phyloP scores from a whole-genome alignment of 108 stramenopile genomes.

The Pseudonitzschia delicatissima region DNA sequence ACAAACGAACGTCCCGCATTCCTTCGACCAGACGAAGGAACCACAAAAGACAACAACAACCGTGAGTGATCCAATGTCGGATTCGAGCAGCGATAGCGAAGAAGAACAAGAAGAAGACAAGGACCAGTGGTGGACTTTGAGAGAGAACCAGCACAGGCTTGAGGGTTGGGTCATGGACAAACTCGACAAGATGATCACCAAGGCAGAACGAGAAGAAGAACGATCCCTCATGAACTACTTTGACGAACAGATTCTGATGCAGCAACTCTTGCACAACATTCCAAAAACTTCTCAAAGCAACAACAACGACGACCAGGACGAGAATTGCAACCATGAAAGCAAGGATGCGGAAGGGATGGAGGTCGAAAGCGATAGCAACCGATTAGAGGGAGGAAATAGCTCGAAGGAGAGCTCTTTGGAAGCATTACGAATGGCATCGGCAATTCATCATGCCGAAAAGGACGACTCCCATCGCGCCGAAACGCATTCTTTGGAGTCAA shows the following conservation, averaged over 20 bases:
- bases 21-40: no score
- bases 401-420: no score
- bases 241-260: not conserved
- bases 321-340: not conserved
- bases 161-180: constrained; percentile 2
- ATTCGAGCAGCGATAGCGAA: not conserved
- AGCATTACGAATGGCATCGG: no score
- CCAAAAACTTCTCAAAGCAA: not conserved
- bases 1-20: no score
- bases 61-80: not conserved
- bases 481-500: no score
- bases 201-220: constrained; percentile 6
- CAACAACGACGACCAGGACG: not conserved
- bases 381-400: no score
- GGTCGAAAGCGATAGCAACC: no score
- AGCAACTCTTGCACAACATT: not conserved
- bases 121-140: not conserved
- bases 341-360: not conserved
- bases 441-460: no score
- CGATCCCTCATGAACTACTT: not conserved
- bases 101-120: not conserved
- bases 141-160: not conserved
- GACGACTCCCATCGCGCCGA: no score
- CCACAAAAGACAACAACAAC: not conserved
- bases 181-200: not conserved